phyloP scores from a whole-genome alignment of 768 basidiomycete genomes.

The Suillus subaureus region DNA sequence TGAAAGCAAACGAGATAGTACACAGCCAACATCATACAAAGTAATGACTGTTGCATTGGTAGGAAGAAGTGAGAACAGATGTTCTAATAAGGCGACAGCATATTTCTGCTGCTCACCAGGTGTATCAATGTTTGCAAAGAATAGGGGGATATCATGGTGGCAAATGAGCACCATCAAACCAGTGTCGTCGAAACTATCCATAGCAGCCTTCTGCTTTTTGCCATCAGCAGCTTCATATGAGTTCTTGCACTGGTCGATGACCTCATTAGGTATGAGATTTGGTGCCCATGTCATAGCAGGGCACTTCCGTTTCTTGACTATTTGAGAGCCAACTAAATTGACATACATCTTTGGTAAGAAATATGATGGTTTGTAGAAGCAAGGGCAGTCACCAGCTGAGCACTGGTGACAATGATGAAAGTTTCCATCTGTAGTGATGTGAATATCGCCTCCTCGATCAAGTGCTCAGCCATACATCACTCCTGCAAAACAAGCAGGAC shows the following conservation, averaged over 20 bases:
- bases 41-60: constrained; percentile 24
- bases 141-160: constrained; percentile 37
- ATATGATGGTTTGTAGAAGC: background rate
- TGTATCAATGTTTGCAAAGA: constrained; percentile 42
- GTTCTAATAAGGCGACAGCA: constrained; percentile 35
- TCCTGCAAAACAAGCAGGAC: background rate
- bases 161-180: constrained; percentile 43
- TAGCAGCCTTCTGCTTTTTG: constrained; percentile 28
- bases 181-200: constrained; percentile 32
- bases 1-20: constrained; percentile 25
- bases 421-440: background rate
- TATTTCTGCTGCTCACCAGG: constrained; percentile 43
- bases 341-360: background rate
- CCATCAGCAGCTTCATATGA: constrained; percentile 26
- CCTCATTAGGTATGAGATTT: background rate
- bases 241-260: background rate
- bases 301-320: background rate
- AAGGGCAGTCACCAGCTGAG: background rate
- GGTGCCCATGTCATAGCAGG: background rate
- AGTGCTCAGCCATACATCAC: background rate
- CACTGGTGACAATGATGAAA: background rate
- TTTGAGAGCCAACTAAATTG: background rate
- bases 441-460: background rate
- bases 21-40: constrained; percentile 40
- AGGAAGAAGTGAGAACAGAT: constrained; percentile 34